Base-by-base conservation (phyloP, 2,329 filamentous ascomycete genomes). In the Gyromitra esculenta region DNA sequence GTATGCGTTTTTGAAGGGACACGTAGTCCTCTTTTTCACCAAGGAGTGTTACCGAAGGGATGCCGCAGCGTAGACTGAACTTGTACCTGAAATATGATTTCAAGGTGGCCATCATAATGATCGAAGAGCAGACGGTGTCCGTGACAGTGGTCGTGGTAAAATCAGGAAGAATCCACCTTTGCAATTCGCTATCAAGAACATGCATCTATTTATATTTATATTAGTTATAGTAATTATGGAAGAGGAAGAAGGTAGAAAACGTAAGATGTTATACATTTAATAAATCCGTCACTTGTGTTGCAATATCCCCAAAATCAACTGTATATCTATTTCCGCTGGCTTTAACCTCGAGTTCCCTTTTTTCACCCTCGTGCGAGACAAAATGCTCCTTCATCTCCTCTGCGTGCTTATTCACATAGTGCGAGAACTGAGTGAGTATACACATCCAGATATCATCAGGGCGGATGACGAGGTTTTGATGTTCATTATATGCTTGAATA, bases 371-470 rank as follows among this genome's bases (percentile, higher is more conserved):
- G 76, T 87, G 85, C 0, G 80, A 66, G 1, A 87, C 85, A 68
- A 88, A 86, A 7, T 79, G 72, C 0, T 74, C 73, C 9, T 85
- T 82, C 5, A 88, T 81, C n/a, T 84, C 81, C 76, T 87, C 85
- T 2, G 85, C 82, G 75, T 87, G 81, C 1, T 80, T 83, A 64
- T 87, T 87, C 79, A 88, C 81, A 77, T 83, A 86, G 70, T 84
- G 81, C 78, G 82, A 85, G 0, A 88, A 78, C 76, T 88, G 87
- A 0, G 83, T 82, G 0, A 88, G 79, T 76, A 88, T 87, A 5
- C 86, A 81, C 57, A 87, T 83, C 87, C 87, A 88, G 15, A 88
- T 80, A 73, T 88, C 87, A 37, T 89, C 86, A 0, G 87, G 86
- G 0, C 87, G 85, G 59, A 88, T 81, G 1, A 80, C 81, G 0